These are phyloP conservation scores for Solanum pennellii DNA, from an alignment of 257 asterid species.

Conservation along the genomic window DNA sequence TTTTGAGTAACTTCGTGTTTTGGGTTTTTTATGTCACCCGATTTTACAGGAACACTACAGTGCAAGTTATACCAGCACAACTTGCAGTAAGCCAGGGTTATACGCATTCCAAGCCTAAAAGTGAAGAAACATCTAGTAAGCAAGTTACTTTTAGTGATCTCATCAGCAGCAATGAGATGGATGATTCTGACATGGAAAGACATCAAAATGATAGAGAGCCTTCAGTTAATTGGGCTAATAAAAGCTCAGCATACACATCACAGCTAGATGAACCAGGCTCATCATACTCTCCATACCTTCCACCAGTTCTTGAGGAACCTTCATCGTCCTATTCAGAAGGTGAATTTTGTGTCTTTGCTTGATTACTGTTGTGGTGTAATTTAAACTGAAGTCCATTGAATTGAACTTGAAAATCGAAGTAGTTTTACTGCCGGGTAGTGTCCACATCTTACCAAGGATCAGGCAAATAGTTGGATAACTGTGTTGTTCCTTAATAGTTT, in stretches of 20 bases:
- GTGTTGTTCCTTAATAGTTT: neutral
- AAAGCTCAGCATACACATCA: slow-evolving; percentile 33
- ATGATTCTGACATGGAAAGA: slow-evolving; percentile 51
- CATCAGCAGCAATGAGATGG: slow-evolving; percentile 59
- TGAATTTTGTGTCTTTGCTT: slow-evolving; percentile 13
- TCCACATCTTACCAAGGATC: neutral
- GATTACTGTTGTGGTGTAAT: neutral
- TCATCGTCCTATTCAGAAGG: slow-evolving; percentile 94
- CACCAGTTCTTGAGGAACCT: slow-evolving; percentile 97
- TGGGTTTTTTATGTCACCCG: neutral
- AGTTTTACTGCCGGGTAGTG: neutral
- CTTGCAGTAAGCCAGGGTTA: slow-evolving; percentile 29
- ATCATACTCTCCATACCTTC: slow-evolving; percentile 62
- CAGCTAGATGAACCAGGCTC: slow-evolving; percentile 74
- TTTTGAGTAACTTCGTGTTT: neutral
- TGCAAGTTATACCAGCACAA: slow-evolving; percentile 37
- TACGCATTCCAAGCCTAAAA: slow-evolving; percentile 22
- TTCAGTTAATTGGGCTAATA: slow-evolving; percentile 43
- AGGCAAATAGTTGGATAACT: neutral
- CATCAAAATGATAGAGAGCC: slow-evolving; percentile 52
- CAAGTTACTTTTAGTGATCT: slow-evolving; percentile 82
- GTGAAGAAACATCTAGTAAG: slow-evolving; percentile 48
- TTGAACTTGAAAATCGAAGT: neutral
- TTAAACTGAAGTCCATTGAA: neutral
- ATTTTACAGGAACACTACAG: slow-evolving; percentile 36